Base-by-base conservation (phyloP, 192 early-diverging fungal genomes). In the Backusella morwellensis region DNA sequence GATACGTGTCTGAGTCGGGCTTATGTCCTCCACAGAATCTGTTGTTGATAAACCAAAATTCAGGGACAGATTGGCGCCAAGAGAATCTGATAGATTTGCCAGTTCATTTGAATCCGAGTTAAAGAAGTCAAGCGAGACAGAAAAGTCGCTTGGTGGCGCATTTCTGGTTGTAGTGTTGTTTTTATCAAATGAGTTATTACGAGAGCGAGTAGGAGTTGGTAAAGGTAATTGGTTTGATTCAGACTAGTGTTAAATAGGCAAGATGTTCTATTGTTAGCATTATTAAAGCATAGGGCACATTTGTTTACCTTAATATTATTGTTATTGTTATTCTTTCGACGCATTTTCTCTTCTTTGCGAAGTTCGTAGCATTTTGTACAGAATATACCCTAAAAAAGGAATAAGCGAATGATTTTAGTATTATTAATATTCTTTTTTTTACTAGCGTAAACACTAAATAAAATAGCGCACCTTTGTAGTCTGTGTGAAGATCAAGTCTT, bases 401-500 rank as follows among this genome's bases (percentile, higher is more conserved):
- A 63, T 63, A 29, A 15, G 17, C 11, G 12, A 14, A 63, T 63
- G 11, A 26, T 69, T 47, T 44, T 63, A 77, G 34, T n/a, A 6
- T 3, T 40, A 11, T 40, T 40, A 32, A 3, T 40, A 40, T 40
- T 40, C 11, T 9, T 38, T 47, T 47, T 32, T 50, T 12, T 29
- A n/a, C 47, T 35, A 35, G 47, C 0, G 15, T n/a, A 77, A 44
- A 50, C 34, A 66, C 26, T 19, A 35, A 35, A 36, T 80, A 17
- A 38, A 75, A 34, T 41, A 52, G 35, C 41, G 34, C 74, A 86
- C 86, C 78, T 93, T 91, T 56, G 88, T 92, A 59, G 93, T 95
- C 77, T 95, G 91, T 63, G 92, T 91, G 84, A 92, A 95, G 17
- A 92, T 89, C 63, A 92, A 83, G 72, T 93, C 92, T 36, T 93